Base-by-base conservation (phyloP, 2,329 filamentous ascomycete genomes). In the Seiridium cupressi region DNA sequence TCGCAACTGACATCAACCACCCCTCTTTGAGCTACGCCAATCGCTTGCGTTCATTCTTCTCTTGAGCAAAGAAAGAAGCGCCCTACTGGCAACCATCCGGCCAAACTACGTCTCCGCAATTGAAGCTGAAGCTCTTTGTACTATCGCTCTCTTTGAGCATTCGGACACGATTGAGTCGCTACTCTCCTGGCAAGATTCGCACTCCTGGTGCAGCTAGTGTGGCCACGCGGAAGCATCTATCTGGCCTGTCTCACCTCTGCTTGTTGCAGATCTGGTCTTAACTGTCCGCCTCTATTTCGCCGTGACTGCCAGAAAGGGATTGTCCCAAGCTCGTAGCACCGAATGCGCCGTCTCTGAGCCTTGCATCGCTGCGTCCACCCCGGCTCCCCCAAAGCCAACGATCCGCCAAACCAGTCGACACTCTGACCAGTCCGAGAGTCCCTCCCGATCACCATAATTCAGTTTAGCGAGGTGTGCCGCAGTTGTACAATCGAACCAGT, bases 271-370 rank as follows among this genome's bases (percentile, higher is more conserved):
- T 38, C 44, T n/a, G 44, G 46, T 46, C 55, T 32, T 26, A 49
- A n/a, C 18, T 10, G 13, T 26, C 34, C 57, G 36, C 47, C 57
- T 36, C 57, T 32, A 40, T 34, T 10, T 18, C 18, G 35, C 38
- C 51, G 51, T 11, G 40, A 31, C 38, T 8, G 18, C 40, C 51
- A 55, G 51, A 11, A 31, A 34, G 18, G n/a, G n/a, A 42, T 9
- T 18, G 7, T 9, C 35, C n/a, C 5, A 35, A 26, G 18, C 51
- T 38, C 34, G 18, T 42, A 18, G 31, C 11, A 11, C 51, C 47
- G 57, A 59, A 59, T 54, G 57, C 44, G 47, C 48, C 26, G 48
- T 40, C 57, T 44, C 32, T 59, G 38, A 59, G 38, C 56, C 18
- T 18, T 55, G 36, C 51, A 18, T 42, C 35, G 36, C 18, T 26